phyloP scores from a whole-genome alignment of 1,284 basidiomycete genomes.

The Acaromyces ingoldii region DNA sequence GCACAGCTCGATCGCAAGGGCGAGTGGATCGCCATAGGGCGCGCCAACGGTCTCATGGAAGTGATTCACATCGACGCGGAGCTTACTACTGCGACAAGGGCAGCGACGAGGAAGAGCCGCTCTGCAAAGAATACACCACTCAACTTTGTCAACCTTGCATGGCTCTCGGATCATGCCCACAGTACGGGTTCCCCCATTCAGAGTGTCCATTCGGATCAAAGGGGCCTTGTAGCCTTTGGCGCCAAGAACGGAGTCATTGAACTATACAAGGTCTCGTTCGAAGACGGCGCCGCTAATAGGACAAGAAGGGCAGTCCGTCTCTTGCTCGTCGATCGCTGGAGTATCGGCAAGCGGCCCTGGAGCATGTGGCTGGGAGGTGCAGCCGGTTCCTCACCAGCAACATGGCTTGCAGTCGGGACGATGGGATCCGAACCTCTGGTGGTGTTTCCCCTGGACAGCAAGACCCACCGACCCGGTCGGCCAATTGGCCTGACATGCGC shows the following conservation, averaged over 20 bases:
- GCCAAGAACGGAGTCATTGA: too few relatives aligned
- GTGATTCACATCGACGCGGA: background rate
- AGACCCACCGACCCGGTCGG: background rate
- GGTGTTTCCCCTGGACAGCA: background rate
- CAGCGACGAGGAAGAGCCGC: too few relatives aligned
- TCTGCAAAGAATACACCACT: too few relatives aligned
- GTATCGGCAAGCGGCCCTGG: background rate
- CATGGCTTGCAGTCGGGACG: constrained; percentile 3
- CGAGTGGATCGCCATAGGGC: background rate
- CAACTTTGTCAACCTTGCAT: too few relatives aligned
- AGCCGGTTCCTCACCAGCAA: background rate
- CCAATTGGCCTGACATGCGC: background rate
- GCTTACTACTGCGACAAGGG: too few relatives aligned
- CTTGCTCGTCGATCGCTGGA: background rate
- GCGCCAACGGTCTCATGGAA: constrained; percentile 1
- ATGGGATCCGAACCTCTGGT: background rate
- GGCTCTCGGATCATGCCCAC: too few relatives aligned
- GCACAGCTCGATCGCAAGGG: background rate
- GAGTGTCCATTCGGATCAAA: too few relatives aligned
- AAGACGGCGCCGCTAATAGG: too few relatives aligned
- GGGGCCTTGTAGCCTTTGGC: too few relatives aligned
- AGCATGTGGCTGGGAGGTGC: background rate
- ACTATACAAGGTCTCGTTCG: too few relatives aligned
- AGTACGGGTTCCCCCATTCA: too few relatives aligned
- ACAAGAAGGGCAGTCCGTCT: too few relatives aligned